Base-by-base conservation (phyloP, 345 rosid species). In the Pseudoturritis turrita region DNA sequence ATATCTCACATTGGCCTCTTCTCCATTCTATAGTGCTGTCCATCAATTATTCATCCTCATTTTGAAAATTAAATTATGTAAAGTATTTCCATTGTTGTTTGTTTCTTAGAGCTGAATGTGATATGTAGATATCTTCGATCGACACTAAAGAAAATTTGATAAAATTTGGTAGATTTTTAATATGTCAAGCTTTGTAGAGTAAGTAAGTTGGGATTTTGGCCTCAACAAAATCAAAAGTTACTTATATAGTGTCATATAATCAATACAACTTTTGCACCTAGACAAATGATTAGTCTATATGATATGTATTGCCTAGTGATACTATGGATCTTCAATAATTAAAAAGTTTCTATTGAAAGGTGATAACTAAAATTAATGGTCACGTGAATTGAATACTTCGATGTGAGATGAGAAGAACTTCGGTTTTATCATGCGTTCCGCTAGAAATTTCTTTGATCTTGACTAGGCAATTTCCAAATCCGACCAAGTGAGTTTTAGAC, bases 11-110 rank as follows among this genome's bases (percentile, higher is more conserved):
- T 41, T 66, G 62, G 62, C 67, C 13, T 74, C 53, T 58, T 40
- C 45, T 74, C 73, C 62, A 49, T 61, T 66, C 66, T 58, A 11
- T 57, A 50, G 47, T 74, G 55, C 55, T 66, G 62, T 66, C 78
- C 61, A 57, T 66, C 73, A 65, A 45, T 65, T 37, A 55, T 73
- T 55, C 40, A 36, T 73, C 39, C 43, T 37, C 53, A 19, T 28
- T 39, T 49, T 4, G 10, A 12, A 23, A 2, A n/a, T 11, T 36
- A 1, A 7, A 7, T 26, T 8, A 25, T 46, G 40, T 25, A 47
- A 36, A 39, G 17, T 45, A 25, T 26, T 19, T 44, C 15, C 63
- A 72, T 35, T 45, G 45, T 54, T 63, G 56, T 47, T 63, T 47
- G 31, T 29, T 62, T 52, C 62, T 41, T 62, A 21, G 62, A 52